phyloP scores from a whole-genome alignment of 2,329 filamentous ascomycete genomes.

The Alternaria sp. region DNA sequence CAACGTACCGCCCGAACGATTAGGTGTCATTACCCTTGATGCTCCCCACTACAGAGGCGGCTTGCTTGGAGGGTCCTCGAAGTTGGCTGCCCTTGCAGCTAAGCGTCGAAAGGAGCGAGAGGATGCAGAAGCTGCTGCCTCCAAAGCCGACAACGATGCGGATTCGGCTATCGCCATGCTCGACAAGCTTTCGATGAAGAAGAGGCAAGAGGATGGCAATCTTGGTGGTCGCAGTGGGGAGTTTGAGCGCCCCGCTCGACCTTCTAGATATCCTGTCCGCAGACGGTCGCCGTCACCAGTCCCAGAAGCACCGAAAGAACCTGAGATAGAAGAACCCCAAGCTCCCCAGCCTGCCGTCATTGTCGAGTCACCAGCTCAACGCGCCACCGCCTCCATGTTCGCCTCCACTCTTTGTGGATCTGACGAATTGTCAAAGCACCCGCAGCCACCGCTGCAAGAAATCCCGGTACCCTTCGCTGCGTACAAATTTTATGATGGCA shows the following conservation, averaged over 20 bases:
- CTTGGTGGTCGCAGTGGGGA: slow-evolving; percentile 3
- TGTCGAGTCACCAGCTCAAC: slow-evolving; percentile 49
- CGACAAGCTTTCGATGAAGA: slow-evolving; percentile 54
- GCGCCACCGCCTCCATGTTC: slow-evolving; percentile 61
- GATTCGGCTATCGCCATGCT: slow-evolving; percentile 54
- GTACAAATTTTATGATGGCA: slow-evolving; percentile 52
- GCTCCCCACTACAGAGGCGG: slow-evolving; percentile 68
- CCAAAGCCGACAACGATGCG: slow-evolving; percentile 29
- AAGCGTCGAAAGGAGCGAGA: slow-evolving; percentile 84
- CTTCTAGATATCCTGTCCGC: slow-evolving; percentile 37
- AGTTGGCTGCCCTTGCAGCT: slow-evolving; percentile 87
- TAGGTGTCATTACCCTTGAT: slow-evolving; percentile 69
- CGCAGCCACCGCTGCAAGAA: slow-evolving; percentile 9
- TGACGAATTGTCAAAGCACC: slow-evolving; percentile 11
- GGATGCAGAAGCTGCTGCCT: slow-evolving; percentile 59
- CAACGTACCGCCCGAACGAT: slow-evolving; percentile 71
- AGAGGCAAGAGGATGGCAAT: slow-evolving; percentile 21
- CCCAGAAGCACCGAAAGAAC: slow-evolving; percentile 25
- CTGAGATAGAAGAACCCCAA: slow-evolving; percentile 25
- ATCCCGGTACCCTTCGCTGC: slow-evolving; percentile 54
- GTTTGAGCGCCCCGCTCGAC: slow-evolving; percentile 19
- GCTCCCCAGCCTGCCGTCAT: slow-evolving; percentile 30
- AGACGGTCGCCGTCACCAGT: slow-evolving; percentile 44
- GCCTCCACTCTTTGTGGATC: slow-evolving; percentile 59
- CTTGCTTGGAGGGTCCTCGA: slow-evolving; percentile 83